Evolutionary conservation across 164 flowering plant species (phyloP).

Genomic region (Chloranthus sessilifolius): DNA sequence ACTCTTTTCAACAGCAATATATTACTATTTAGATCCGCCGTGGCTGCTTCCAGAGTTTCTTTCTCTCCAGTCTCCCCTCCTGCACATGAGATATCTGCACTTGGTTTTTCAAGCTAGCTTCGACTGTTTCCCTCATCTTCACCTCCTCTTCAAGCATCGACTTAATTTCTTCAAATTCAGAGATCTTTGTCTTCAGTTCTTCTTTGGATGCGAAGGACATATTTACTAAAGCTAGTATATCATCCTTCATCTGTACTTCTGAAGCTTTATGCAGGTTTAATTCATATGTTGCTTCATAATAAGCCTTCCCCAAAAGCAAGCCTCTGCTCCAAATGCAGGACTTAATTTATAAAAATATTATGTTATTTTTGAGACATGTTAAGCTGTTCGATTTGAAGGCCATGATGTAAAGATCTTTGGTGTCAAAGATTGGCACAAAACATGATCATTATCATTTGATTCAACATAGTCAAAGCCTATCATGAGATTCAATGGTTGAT

Average conservation of each 20-base stretch:
- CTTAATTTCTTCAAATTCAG: slow-evolving; percentile 55
- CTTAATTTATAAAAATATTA: too few species aligned
- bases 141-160: slow-evolving; percentile 49
- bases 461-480: too few species aligned
- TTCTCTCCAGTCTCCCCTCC: slow-evolving; percentile 49
- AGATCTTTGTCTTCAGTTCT: slow-evolving; percentile 48
- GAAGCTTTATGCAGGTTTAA: slow-evolving; percentile 46
- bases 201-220: slow-evolving; percentile 36
- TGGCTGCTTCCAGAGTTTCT: slow-evolving; percentile 45
- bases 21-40: slow-evolving; percentile 38
- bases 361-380: too few species aligned
- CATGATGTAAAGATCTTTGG: too few species aligned
- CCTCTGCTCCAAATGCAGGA: slow-evolving; percentile 42
- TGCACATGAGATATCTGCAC: slow-evolving; percentile 23
- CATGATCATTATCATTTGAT: too few species aligned
- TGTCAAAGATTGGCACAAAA: too few species aligned
- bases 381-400: too few species aligned
- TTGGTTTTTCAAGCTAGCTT: slow-evolving; percentile 26
- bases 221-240: slow-evolving; percentile 36
- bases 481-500: too few species aligned
- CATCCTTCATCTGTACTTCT: slow-evolving; percentile 53
- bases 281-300: slow-evolving; percentile 46
- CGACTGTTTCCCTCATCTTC: slow-evolving; percentile 30
- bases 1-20: slow-evolving; percentile 35
- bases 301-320: slow-evolving; percentile 47